These are phyloP conservation scores for Geotrichum histeridarum DNA, from an alignment of 1,139 yeast species.

Conservation along the genomic window DNA sequence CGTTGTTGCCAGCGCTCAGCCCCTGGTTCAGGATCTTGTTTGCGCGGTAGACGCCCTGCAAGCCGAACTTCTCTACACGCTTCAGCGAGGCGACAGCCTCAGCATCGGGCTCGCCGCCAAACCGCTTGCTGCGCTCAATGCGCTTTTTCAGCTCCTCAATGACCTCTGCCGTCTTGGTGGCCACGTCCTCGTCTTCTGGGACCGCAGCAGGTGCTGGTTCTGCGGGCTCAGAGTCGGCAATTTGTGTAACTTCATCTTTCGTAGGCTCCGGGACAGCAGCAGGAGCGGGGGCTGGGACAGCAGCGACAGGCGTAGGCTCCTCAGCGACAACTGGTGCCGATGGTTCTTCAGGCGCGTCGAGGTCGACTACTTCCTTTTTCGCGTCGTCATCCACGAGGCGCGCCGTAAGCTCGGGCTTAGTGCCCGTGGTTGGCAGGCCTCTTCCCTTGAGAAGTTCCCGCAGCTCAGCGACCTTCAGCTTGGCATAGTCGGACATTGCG, in stretches of 20 bases:
- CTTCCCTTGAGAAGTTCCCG: slow-evolving; percentile 68
- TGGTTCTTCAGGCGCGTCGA: slow-evolving; percentile 24
- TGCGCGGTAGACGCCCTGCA: slow-evolving; percentile 38
- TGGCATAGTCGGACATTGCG: slow-evolving; percentile 53
- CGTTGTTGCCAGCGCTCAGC: background rate
- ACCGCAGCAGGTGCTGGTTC: slow-evolving; percentile 21
- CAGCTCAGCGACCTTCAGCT: slow-evolving; percentile 77
- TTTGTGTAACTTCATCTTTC: background rate
- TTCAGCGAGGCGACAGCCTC: slow-evolving; percentile 44
- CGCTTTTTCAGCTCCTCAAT: slow-evolving; percentile 63
- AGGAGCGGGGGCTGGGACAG: slow-evolving; percentile 2
- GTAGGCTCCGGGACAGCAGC: background rate
- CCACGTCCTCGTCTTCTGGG: slow-evolving; percentile 25
- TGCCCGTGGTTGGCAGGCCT: slow-evolving; percentile 69
- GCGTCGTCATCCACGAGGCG: slow-evolving; percentile 46
- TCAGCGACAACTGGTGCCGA: slow-evolving; percentile 23
- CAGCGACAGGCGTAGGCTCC: slow-evolving; percentile 16
- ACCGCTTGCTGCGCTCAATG: slow-evolving; percentile 68
- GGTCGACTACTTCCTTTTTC: slow-evolving; percentile 24
- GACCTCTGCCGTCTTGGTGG: slow-evolving; percentile 45
- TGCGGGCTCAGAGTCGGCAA: slow-evolving; percentile 15
- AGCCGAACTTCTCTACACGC: slow-evolving; percentile 81
- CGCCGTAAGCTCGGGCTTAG: slow-evolving; percentile 74
- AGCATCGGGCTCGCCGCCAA: slow-evolving; percentile 55
- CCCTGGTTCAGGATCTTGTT: slow-evolving; percentile 1